Base-by-base conservation (phyloP, 495 filamentous ascomycete genomes). In the Thozetella sp. region DNA sequence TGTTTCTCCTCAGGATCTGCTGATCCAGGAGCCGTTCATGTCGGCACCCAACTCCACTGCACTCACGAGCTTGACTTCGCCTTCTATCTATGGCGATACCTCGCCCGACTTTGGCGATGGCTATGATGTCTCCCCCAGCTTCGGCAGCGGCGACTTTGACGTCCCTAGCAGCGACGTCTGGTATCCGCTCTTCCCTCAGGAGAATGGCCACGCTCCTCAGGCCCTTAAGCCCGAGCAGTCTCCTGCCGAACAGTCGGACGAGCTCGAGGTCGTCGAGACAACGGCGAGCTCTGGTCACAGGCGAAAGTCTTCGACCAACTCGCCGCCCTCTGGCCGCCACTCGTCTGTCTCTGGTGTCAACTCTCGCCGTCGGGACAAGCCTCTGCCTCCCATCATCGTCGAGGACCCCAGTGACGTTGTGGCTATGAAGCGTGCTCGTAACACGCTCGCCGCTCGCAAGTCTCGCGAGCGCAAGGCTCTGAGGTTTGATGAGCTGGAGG, bases 361-460 rank as follows among this genome's bases (percentile, higher is more conserved):
- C 64, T 69, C 88, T 60, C 87, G 90, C 55, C 85, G 88, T 58
- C 84, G 88, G 51, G 85, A 91, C 67, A 93, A 92, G 79, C 88
- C 91, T 43, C 82, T 97, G 23, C 89, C 90, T 54, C 89, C 91
- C 9, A 91, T 98, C 70, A 76, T 81, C 24, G 81, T 91, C 19
- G 85, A 89, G 27, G 93, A 97, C 67, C 88, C 89, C 0, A 72
- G 68, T 27, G 90, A 93, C 66, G 75, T 76, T 0, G 72, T 91
- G 15, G 92, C 91, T 11, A 84, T 92, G 80, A 98, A 97, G 84
- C 92, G 95, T 62, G 94, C 93, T 30, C 88, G 93, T 58, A 99
- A 99, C 74, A 99, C 95, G 15, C 81, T 94, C 74, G 95, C 95
- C 50, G 95, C 95, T 61, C 91, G 95, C 46, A 97, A 97, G 74